Evolutionary conservation across 371 early-diverging fungal species (phyloP).

Genomic region (Blastocladiella emersonii): DNA sequence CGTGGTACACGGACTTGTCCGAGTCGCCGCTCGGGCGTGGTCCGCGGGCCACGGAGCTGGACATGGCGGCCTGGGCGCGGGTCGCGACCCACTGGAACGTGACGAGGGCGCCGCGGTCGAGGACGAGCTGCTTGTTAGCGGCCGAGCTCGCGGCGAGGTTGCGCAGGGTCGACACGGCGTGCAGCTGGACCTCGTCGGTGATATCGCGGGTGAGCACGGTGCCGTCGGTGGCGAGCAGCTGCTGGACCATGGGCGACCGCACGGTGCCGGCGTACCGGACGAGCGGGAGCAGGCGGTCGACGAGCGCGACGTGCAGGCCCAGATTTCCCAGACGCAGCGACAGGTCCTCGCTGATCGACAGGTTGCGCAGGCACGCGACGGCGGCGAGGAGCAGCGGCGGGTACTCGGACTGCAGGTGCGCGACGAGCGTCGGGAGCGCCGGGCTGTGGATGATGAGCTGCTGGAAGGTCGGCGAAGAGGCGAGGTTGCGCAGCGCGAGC

Average conservation of each 20-base stretch:
- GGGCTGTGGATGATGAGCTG: conserved; percentile 16
- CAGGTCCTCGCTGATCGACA: conserved; percentile 54
- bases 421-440: conserved; percentile 58
- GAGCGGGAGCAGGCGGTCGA: conserved; percentile 63
- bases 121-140: conserved; percentile 60
- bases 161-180: conserved; percentile 70
- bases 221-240: conserved; percentile 47
- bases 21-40: too few species aligned
- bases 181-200: conserved; percentile 72
- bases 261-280: conserved; percentile 72
- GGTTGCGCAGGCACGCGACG: conserved; percentile 85
- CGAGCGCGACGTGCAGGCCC: background rate
- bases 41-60: too few species aligned
- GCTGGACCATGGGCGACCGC: conserved; percentile 44
- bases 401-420: conserved; percentile 59
- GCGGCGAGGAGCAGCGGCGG: conserved; percentile 68
- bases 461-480: conserved; percentile 42
- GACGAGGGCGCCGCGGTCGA: conserved; percentile 66
- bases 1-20: too few species aligned
- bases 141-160: conserved; percentile 74
- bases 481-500: conserved; percentile 75
- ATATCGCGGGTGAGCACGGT: background rate
- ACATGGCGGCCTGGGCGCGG: background rate
- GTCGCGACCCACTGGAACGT: background rate
- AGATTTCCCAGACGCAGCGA: background rate